These are phyloP conservation scores for Mycena capillaripes DNA, from an alignment of 768 basidiomycete genomes.

Conservation along the genomic window DNA sequence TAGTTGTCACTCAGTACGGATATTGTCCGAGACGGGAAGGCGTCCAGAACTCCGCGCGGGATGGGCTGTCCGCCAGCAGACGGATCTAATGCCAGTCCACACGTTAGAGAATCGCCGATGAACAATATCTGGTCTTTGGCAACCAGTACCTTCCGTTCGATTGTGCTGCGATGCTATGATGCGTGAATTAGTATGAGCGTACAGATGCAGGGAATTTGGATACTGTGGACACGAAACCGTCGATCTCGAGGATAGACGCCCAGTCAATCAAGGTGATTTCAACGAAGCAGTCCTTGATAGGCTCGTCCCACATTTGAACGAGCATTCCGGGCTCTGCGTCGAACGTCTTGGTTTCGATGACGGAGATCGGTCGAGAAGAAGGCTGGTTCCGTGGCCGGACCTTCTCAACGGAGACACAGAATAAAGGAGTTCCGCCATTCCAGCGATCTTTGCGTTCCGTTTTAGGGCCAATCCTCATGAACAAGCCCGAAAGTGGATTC, in stretches of 20 bases:
- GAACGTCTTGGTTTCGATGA: slow-evolving; percentile 1
- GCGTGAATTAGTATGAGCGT: not conserved
- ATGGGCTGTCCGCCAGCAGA: slow-evolving; percentile 16
- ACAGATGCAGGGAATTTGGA: not conserved
- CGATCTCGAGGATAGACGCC: slow-evolving; percentile 29
- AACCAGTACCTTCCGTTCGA: not conserved
- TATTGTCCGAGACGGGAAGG: slow-evolving; percentile 13
- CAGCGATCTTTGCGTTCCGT: slow-evolving; percentile 29
- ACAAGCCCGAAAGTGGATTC: not conserved
- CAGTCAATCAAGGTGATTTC: slow-evolving; percentile 27
- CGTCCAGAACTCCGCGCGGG: slow-evolving; percentile 23
- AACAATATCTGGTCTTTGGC: slow-evolving; percentile 10
- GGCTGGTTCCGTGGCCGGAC: not conserved
- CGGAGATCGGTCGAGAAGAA: not conserved
- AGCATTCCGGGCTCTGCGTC: slow-evolving; percentile 1
- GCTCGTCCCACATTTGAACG: slow-evolving; percentile 6
- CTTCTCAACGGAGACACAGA: slow-evolving; percentile 15
- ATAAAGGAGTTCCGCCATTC: slow-evolving; percentile 28
- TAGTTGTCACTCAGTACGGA: not conserved
- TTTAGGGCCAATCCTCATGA: not conserved
- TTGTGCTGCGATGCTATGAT: not conserved
- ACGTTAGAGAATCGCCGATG: slow-evolving; percentile 30
- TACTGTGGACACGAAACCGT: slow-evolving; percentile 16
- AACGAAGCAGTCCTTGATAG: slow-evolving; percentile 9
- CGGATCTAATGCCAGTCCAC: slow-evolving; percentile 22